Evolutionary conservation across 2,329 filamentous ascomycete species (phyloP), one percentile per base, ranked within the genome.

Genomic region (Calonectria naviculata): DNA sequence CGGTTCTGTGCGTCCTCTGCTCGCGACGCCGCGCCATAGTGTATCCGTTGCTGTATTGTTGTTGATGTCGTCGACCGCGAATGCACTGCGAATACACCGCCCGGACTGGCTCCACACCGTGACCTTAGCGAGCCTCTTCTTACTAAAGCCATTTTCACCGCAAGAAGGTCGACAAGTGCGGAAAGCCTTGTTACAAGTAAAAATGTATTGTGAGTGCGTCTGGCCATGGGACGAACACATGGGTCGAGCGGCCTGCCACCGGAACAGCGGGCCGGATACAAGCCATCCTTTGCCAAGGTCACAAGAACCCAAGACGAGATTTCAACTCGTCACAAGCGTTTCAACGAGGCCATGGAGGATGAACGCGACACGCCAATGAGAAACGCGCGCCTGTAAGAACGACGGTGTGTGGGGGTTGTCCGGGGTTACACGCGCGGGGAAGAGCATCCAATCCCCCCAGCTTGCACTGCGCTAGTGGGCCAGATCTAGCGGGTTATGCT

Each of bases 71-170:
- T 75, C 65, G 24, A 15, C 70, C 3, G 29, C 34, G 9, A 78
- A 4, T 12, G 72, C 74, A 21, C 31, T 46, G 19, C 74, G 73
- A 24, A 78, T 46, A 3, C 72, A 77, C 1, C 9, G 52, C 6
- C 75, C 74, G 4, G 77, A 77, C 52, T 75, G 68, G 9, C 69
- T 76, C 75, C 73, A 77, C 2, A 66, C 58, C 5, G 76, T 67
- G 19, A 75, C 75, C 24, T 77, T 68, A 1, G 75, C 28, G 0
- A 77, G 24, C 0, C 70, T 76, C 42, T 75, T 77, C 36, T 77
- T 76, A 7, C 75, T 73, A 6, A 75, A 77, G n/a, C n/a, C n/a
- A n/a, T n/a, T n/a, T n/a, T n/a, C n/a, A n/a, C n/a, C n/a, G n/a
- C n/a, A n/a, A n/a, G n/a, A n/a, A n/a, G n/a, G n/a, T n/a, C n/a